Base-by-base conservation (phyloP, 169 alveolate genomes). In the Cryptosporidium viatorum region DNA sequence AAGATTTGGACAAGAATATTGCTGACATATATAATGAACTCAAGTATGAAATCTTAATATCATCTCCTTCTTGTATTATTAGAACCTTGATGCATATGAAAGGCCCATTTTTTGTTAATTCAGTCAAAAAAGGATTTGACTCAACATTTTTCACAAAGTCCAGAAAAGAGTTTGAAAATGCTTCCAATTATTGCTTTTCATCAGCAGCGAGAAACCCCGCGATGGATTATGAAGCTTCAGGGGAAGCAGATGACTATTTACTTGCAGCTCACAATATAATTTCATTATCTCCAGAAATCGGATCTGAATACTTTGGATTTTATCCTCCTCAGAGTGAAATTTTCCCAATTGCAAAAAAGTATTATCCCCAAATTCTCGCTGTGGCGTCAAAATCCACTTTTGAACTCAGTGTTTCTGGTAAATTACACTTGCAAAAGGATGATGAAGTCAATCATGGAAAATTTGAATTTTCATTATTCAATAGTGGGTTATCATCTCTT, bases 181-280 rank as follows among this genome's bases (percentile, higher is more conserved):
- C 52, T 9, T 80, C 89, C 33, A 80, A 52, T 59, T 60, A 48
- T 60, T 80, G 89, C 26, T 80, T 80, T 16, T 80, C 89, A 10
- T 39, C 89, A 41, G 89, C 89, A 29, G 75, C 75, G 2, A 65
- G 50, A 14, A 80, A 80, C 52, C 89, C 89, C 18, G 52, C 93
- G 2, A 93, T 94, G 58, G 68, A 80, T 41, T 94, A 94, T 87
- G 91, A 60, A 48, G 92, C 97, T n/a, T 92, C 94, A 75, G 96
- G 96, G 1, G 97, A 94, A 69, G 97, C 97, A 3, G 94, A 94
- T 41, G 97, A 95, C 91, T 95, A 96, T 95, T 91, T 95, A 92
- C 91, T 93, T 35, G 94, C 92, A 12, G 92, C 85, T 71, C 91
- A 87, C 33, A 85, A 85, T 41, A 92, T 94, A 18, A 68, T 95